Evolutionary conservation across 1,284 basidiomycete genomes (phyloP).

Genomic region (Boletus sp.): DNA sequence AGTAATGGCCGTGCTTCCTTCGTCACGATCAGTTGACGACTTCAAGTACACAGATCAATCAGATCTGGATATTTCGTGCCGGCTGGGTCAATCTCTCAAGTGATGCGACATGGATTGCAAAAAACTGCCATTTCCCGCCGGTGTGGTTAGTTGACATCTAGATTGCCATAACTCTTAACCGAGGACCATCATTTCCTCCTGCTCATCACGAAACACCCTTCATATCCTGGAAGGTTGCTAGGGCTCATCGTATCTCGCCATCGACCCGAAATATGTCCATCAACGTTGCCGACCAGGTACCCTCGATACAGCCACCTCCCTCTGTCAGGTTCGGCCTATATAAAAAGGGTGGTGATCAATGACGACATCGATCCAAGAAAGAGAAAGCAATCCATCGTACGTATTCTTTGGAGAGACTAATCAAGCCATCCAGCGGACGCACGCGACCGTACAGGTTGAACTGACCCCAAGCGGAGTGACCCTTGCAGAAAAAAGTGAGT

Average conservation of each 20-base stretch:
- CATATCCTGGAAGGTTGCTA: constrained; percentile 57
- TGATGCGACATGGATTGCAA: background rate
- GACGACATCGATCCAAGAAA: background rate
- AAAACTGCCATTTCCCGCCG: background rate
- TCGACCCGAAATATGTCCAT: constrained; percentile 65
- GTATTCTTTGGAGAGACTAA: constrained; percentile 73
- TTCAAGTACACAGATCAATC: background rate
- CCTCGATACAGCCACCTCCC: constrained; percentile 77
- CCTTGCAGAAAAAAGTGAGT: constrained; percentile 40
- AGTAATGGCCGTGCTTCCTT: background rate
- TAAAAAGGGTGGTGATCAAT: constrained; percentile 1
- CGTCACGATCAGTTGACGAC: background rate
- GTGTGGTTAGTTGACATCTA: background rate
- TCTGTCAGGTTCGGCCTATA: constrained; percentile 61
- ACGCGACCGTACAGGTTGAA: constrained; percentile 70
- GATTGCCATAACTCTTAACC: background rate
- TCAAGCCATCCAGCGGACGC: constrained; percentile 66
- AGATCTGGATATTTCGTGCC: background rate
- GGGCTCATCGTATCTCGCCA: constrained; percentile 75
- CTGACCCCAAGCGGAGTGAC: constrained; percentile 79
- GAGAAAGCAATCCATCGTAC: constrained; percentile 40
- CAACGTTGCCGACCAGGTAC: constrained; percentile 63
- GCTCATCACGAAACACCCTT: constrained; percentile 75
- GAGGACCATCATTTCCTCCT: constrained; percentile 45
- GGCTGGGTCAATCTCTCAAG: background rate